Conservation (phyloP, 2,329 filamentous ascomycete species). For the Leptosphaerulina australis region DNA sequence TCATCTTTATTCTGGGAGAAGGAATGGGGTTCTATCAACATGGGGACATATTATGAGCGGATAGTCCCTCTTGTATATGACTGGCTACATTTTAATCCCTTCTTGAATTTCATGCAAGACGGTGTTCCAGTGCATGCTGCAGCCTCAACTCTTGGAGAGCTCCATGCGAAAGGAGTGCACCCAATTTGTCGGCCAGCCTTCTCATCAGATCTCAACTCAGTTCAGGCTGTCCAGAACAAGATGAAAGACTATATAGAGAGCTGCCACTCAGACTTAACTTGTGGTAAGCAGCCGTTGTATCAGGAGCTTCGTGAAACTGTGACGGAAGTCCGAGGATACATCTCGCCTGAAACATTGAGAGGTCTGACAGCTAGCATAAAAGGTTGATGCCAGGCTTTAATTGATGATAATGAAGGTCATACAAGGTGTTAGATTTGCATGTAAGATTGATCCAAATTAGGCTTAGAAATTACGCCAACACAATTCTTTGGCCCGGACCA, state of each 20-base stretch:
- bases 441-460: no score
- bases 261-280: neutral
- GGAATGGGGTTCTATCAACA: conserved; percentile 36
- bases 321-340: no score
- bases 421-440: no score
- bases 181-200: conserved; percentile 5
- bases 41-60: conserved; percentile 22
- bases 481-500: no score
- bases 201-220: conserved; percentile 17
- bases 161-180: neutral
- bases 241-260: neutral
- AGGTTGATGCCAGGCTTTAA: no score
- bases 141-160: neutral
- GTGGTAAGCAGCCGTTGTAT: no score
- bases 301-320: no score
- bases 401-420: no score
- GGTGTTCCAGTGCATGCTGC: conserved; percentile 3
- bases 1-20: conserved; percentile 41
- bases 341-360: no score
- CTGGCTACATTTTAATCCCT: conserved; percentile 12
- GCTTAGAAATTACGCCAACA: no score
- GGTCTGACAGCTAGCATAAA: no score
- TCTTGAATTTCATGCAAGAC: conserved; percentile 19
- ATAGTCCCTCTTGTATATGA: neutral
- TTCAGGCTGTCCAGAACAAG: conserved; percentile 14